phyloP scores from a whole-genome alignment of 306 rosid species.

The Sicyos baderoa region DNA sequence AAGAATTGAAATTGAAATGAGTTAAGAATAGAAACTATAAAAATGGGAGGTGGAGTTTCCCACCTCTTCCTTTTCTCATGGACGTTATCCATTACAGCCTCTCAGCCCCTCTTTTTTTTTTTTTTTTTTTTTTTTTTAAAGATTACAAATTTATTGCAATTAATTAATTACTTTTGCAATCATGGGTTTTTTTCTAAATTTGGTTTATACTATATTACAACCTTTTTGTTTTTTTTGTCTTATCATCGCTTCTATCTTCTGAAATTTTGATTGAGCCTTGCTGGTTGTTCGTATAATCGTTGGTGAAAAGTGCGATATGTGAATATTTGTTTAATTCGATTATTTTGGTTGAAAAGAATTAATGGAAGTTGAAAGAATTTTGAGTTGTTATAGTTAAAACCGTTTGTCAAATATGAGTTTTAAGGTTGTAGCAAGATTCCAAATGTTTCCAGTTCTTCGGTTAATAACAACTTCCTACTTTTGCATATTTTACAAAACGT shows the following conservation, averaged over 20 bases:
- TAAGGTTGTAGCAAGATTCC: no score
- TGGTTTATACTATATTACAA: no score
- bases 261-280: no score
- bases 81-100: background rate
- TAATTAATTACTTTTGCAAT: background rate
- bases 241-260: no score
- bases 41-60: constrained; percentile 18
- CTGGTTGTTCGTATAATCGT: no score
- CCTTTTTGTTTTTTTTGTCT: no score
- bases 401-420: background rate
- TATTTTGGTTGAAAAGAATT: no score
- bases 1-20: background rate
- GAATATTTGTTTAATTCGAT: no score
- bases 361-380: background rate
- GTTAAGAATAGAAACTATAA: background rate
- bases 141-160: background rate
- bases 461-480: no score
- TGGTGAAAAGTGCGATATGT: no score
- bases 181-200: background rate
- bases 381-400: background rate
- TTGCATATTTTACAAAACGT: no score
- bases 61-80: constrained; percentile 5
- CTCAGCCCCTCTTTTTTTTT: constrained; percentile 3
- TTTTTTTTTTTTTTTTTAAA: background rate
- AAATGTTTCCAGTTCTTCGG: no score